These are phyloP conservation scores for Teunomyces panamensis DNA, from an alignment of 805 yeast species.

Conservation along the genomic window DNA sequence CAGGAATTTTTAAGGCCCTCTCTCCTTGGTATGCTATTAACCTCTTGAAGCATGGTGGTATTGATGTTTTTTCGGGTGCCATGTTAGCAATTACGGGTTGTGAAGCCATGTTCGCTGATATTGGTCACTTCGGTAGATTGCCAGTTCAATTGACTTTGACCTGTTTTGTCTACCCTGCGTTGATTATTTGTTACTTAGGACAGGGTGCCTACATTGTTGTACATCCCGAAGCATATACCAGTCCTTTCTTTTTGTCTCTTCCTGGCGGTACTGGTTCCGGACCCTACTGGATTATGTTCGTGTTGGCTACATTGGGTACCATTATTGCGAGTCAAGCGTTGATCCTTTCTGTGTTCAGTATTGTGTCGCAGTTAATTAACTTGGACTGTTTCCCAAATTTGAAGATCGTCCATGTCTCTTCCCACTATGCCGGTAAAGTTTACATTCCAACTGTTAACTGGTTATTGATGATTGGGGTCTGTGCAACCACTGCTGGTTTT, in stretches of 20 bases:
- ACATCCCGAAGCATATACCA: slow-evolving; percentile 37
- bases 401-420: slow-evolving; percentile 44
- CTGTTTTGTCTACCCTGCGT: slow-evolving; percentile 48
- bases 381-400: slow-evolving; percentile 55
- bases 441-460: slow-evolving; percentile 52
- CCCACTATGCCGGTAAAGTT: slow-evolving; percentile 46
- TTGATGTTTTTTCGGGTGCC: slow-evolving; percentile 47
- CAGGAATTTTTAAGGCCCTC: slow-evolving; percentile 45
- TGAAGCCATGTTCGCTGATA: slow-evolving; percentile 65
- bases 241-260: slow-evolving; percentile 47
- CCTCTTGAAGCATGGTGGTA: slow-evolving; percentile 37
- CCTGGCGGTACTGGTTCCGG: slow-evolving; percentile 48
- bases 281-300: slow-evolving; percentile 50
- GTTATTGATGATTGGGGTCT: slow-evolving; percentile 50
- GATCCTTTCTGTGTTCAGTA: slow-evolving; percentile 53
- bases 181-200: slow-evolving; percentile 54
- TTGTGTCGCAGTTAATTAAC: slow-evolving; percentile 50
- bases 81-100: slow-evolving; percentile 58
- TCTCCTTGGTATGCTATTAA: slow-evolving; percentile 52
- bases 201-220: slow-evolving; percentile 50
- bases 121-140: slow-evolving; percentile 52
- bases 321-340: slow-evolving; percentile 62
- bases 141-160: slow-evolving; percentile 49
- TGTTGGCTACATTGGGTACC: slow-evolving; percentile 52
- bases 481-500: slow-evolving; percentile 52